Evolutionary conservation across 441 rosid species (phyloP).

Genomic region (Adansonia grandidieri): DNA sequence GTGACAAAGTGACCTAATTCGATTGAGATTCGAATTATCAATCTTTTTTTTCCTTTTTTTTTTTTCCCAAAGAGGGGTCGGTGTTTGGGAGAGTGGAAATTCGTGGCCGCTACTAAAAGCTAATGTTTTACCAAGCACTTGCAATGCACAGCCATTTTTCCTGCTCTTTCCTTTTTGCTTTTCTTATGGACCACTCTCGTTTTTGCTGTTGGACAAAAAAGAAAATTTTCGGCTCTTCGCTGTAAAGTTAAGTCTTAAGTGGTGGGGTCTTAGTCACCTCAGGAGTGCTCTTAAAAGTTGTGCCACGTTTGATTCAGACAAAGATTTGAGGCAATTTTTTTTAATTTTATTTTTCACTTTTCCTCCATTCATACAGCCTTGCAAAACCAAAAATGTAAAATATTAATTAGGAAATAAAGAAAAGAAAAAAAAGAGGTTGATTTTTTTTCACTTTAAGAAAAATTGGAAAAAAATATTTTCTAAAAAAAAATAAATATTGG

Average conservation of each 20-base stretch:
- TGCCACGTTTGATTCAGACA: conserved; percentile 36
- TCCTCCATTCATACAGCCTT: background rate
- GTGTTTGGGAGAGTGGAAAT: conserved; percentile 28
- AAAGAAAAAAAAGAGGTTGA: too few species aligned
- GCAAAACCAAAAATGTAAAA: too few species aligned
- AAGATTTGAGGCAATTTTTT: background rate
- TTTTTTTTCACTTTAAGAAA: too few species aligned
- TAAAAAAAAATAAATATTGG: too few species aligned
- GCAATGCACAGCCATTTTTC: background rate
- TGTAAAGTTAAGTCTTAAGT: background rate
- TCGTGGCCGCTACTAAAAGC: conserved; percentile 47
- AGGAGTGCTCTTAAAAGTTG: conserved; percentile 25
- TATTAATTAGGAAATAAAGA: too few species aligned
- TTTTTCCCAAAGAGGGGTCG: background rate
- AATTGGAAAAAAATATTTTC: too few species aligned
- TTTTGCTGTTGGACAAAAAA: conserved; percentile 33
- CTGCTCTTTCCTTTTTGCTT: conserved; percentile 29
- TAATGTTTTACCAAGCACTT: conserved; percentile 35
- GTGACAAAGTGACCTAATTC: conserved; percentile 21
- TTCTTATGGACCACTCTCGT: conserved; percentile 36
- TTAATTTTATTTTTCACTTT: background rate
- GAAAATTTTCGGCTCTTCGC: background rate
- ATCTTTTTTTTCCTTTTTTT: background rate
- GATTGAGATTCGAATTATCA: conserved; percentile 41
- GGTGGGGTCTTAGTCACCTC: conserved; percentile 24